A percentile compares a stretch with the other conserved stretches of the same genome.
These are phyloP conservation scores for Melocanna baccifera DNA, from an alignment of 176 grass and related monocot species.

Conservation along the genomic window DNA sequence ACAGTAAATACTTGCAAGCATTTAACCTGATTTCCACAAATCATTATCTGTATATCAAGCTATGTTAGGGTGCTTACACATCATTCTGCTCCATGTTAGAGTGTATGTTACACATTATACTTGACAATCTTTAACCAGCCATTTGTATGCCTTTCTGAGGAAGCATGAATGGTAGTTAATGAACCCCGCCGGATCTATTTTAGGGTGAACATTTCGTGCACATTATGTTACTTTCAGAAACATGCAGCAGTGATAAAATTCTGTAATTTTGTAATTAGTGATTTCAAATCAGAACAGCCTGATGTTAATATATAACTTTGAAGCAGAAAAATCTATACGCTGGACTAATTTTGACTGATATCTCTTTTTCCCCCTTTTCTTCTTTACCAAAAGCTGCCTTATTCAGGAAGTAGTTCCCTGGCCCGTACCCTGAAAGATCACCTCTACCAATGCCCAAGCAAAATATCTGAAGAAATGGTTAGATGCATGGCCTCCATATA, in stretches of 20 bases:
- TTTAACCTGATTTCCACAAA: neutral
- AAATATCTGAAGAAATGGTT: conserved; percentile 99
- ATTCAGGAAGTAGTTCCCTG: conserved; percentile 54
- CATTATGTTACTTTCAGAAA: neutral
- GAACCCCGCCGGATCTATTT: neutral
- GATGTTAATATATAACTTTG: neutral
- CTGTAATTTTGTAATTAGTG: neutral
- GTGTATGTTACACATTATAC: neutral
- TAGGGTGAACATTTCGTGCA: neutral
- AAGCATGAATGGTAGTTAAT: neutral
- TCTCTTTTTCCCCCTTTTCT: conserved; percentile 19
- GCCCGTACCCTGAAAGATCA: conserved; percentile 86
- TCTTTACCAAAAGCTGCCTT: conserved; percentile 64
- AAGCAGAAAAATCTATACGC: neutral
- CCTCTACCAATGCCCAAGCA: conserved; percentile 87
- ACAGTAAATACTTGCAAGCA: neutral
- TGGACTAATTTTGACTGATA: conserved; percentile 24
- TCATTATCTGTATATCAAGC: neutral
- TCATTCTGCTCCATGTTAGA: neutral
- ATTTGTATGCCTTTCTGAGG: neutral
- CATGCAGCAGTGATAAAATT: neutral
- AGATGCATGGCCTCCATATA: conserved; percentile 91
- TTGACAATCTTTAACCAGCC: neutral
- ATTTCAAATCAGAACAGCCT: neutral
- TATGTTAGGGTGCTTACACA: neutral